Evolutionary conservation across 345 rosid genomes (phyloP), one percentile per base, ranked within the genome.

Genomic region (Melaleuca quinquenervia): DNA sequence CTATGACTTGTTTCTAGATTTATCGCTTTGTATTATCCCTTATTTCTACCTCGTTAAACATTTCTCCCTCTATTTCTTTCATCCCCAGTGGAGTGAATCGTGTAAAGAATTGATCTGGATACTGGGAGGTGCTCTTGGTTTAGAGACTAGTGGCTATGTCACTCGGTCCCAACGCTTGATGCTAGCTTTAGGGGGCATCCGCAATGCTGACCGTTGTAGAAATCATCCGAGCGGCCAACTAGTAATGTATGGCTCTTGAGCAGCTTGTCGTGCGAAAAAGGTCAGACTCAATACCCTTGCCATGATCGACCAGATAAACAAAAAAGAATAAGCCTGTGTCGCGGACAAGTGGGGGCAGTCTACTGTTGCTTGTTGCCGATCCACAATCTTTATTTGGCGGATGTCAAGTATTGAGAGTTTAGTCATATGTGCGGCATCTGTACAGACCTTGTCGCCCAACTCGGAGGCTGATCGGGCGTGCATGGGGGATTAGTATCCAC

Each of bases 161-260:
- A n/a, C n/a, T n/a, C n/a, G n/a, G n/a, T n/a, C n/a, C n/a, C 15
- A 56, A 56, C n/a, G 64, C 26, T 26, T n/a, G 26, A 56, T 91
- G 52, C 91, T 78, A 74, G 88, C 76, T 89, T 87, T 90, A 54
- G n/a, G 91, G 89, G 87, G 88, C 92, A 87, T 91, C 91, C 0
- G 95, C 90, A 55, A 93, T 87, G 87, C 89, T 85, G 15, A 92
- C 91, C 21, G 89, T 88, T 83, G 85, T 91, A 13, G 90, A 86
- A 36, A 93, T 93, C 83, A 91, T 91, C 58, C 87, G 88, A n/a
- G 89, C 90, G 4, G 90, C 91, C 85, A 91, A 85, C 83, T 91
- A 89, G 55, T 88, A 49, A 22, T 88, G n/a, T 90, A 15, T 92
- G 85, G 82, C 90, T 89, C 58, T 88, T 85, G 50, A 93, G 92